Conservation (phyloP, 148 eudicot species). For the Drosera capensis region DNA sequence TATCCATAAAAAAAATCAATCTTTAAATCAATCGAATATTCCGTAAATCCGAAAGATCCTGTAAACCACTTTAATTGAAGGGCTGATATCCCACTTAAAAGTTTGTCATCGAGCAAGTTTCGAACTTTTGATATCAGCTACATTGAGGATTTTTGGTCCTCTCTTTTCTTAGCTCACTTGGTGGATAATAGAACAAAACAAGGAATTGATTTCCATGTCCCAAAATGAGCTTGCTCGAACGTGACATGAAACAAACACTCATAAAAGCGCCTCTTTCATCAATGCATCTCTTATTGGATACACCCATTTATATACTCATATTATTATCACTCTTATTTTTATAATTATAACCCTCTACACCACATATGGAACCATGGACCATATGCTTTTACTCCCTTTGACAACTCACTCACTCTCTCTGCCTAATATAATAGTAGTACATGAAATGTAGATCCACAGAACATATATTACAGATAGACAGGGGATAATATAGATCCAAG, state of each 20-base stretch:
- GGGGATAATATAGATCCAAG: background rate
- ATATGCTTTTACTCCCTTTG: background rate
- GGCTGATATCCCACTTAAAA: no score
- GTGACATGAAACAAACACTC: slow-evolving; percentile 38
- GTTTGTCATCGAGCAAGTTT: no score
- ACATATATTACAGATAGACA: background rate
- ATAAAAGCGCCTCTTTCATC: slow-evolving; percentile 17
- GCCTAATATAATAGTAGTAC: slow-evolving; percentile 1
- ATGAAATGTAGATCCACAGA: background rate
- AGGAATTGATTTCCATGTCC: no score
- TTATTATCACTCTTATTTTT: slow-evolving; percentile 1
- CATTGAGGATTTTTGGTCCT: no score
- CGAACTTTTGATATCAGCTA: no score
- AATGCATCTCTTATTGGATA: slow-evolving; percentile 14
- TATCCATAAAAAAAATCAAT: no score
- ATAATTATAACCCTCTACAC: slow-evolving; percentile 4
- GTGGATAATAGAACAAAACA: no score
- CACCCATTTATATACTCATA: slow-evolving; percentile 15
- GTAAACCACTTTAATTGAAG: no score
- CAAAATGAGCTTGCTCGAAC: no score
- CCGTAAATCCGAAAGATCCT: no score
- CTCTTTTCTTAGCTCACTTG: no score
- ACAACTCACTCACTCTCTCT: slow-evolving; percentile 4
- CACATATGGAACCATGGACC: slow-evolving; percentile 7
- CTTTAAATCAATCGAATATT: no score